A percentile compares a stretch with the other conserved stretches of the same genome.
Conservation (phyloP, 768 basidiomycete genomes). For the Trametes villosa region DNA sequence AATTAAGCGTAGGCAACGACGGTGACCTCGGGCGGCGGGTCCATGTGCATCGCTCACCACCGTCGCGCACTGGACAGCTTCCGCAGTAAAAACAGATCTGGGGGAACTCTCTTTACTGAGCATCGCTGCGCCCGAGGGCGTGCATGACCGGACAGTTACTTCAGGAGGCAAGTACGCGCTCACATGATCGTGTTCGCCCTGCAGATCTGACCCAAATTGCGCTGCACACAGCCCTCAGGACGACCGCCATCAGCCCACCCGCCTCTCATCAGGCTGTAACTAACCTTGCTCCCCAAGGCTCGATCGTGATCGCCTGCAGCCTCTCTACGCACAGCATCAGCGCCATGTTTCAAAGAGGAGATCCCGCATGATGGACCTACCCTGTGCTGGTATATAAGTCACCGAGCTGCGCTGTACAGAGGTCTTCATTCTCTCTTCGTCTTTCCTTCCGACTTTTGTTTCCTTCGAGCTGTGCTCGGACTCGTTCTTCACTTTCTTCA, state of each 20-base stretch:
- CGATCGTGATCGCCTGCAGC: neutral
- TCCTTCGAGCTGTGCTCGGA: slow-evolving; percentile 8
- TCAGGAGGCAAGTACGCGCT: neutral
- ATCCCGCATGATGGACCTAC: neutral
- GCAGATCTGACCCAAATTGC: neutral
- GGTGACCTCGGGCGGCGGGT: neutral
- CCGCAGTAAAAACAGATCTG: neutral
- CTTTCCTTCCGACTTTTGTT: neutral
- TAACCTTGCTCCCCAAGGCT: neutral
- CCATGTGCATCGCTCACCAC: neutral
- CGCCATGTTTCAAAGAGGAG: neutral
- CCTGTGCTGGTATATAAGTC: neutral
- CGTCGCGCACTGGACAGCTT: slow-evolving; percentile 1
- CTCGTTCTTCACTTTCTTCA: slow-evolving; percentile 1
- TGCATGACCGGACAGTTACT: neutral
- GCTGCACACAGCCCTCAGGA: neutral
- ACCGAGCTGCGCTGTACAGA: neutral
- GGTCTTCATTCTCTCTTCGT: slow-evolving; percentile 8
- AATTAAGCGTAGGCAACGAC: neutral
- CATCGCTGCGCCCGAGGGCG: neutral
- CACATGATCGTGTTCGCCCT: slow-evolving; percentile 2
- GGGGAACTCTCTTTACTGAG: neutral
- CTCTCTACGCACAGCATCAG: neutral
- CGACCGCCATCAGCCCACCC: slow-evolving; percentile 4
- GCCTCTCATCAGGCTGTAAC: slow-evolving; percentile 1